phyloP scores from a whole-genome alignment of 2,329 filamentous ascomycete genomes.

The Moelleriella libera region DNA sequence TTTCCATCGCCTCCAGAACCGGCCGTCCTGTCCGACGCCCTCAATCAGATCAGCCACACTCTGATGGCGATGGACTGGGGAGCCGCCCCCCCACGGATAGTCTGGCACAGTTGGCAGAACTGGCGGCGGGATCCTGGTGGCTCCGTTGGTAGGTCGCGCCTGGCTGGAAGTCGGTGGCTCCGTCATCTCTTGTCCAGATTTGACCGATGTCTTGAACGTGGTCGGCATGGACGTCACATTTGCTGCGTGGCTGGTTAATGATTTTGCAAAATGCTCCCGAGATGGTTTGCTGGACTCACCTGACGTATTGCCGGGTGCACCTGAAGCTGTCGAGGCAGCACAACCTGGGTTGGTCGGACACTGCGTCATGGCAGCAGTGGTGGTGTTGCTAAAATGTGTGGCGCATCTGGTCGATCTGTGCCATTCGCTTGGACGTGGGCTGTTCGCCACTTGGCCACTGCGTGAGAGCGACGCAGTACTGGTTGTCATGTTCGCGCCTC shows the following conservation, averaged over 20 bases:
- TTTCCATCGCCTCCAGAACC: constrained; percentile 2
- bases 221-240: background rate
- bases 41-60: constrained; percentile 12
- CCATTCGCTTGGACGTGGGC: background rate
- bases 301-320: background rate
- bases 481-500: background rate
- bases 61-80: constrained; percentile 19
- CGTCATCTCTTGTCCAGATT: background rate
- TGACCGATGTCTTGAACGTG: constrained; percentile 6
- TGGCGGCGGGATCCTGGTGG: constrained; percentile 3
- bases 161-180: background rate
- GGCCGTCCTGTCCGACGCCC: constrained; percentile 7
- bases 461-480: background rate
- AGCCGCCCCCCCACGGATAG: constrained; percentile 22
- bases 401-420: background rate
- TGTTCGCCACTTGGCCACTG: background rate
- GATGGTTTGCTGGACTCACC: background rate
- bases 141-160: constrained; percentile 8
- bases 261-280: background rate
- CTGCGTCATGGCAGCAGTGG: background rate
- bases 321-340: background rate
- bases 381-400: background rate
- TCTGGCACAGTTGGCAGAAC: constrained; percentile 15
- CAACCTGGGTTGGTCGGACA: background rate
- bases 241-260: background rate